Base-by-base conservation (phyloP, 1,284 basidiomycete species). In the Trichosporon faecale region DNA sequence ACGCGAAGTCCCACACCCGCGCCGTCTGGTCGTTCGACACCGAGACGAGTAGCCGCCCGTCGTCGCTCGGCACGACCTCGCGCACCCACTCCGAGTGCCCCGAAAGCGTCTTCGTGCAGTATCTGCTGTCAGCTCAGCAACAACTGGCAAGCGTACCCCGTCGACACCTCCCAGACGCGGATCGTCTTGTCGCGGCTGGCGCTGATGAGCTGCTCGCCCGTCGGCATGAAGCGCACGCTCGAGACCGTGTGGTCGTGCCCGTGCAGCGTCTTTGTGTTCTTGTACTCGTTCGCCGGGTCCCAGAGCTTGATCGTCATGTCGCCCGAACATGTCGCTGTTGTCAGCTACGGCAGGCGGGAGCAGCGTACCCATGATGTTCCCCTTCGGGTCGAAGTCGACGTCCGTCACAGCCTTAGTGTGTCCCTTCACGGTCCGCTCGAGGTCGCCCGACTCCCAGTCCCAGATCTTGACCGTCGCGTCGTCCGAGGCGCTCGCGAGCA, bases 361-460 rank as follows among this genome's bases (percentile, higher is more conserved):
- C 64, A 29, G 84, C 89, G 79, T 76, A 91, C 93, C 93, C 75
- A 95, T 85, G 33, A 91, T 83, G 75, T 89, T 89, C 27, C 94
- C 94, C 82, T 91, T 93, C 72, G 88, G 87, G 81, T 95, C 93
- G 80, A 92, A 96, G 78, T 94, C 92, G 65, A 93, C 89, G 82
- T 95, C 93, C 80, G 89, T 89, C 21, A 96, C 91, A 21, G 91
- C 88, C 79, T 93, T 93, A 44, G 94, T 95, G 84, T 96, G 94
- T 0, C 94, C 93, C 83, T 95, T 96, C 70, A 96, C 84, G 8
- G 94, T 95, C 70, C 92, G 85, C 81, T 96, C 94, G 77, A 95
- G 91, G 75, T 95, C 94, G 29, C 94, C 94, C 46, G 91, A 91
- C 80, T 96, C 94, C 93, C 94, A 96, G 79, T 96, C 94, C 93